phyloP scores from a whole-genome alignment of 768 basidiomycete genomes.

The Termitomyces sp. region DNA sequence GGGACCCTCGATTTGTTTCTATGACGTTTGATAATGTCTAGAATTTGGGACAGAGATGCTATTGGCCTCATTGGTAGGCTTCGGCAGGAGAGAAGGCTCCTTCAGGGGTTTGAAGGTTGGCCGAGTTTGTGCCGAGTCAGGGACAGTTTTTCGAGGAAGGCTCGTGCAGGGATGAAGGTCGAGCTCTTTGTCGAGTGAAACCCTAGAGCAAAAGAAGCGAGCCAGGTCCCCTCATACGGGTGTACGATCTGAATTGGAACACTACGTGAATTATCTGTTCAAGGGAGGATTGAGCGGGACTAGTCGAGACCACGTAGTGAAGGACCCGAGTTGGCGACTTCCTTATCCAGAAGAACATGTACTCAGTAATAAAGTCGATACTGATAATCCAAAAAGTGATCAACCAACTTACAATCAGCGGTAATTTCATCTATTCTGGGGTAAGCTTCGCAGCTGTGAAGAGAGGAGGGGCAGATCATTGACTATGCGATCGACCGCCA shows the following conservation, averaged over 20 bases:
- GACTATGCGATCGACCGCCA: background rate
- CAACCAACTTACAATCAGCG: background rate
- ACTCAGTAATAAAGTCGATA: too few relatives aligned
- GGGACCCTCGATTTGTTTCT: background rate
- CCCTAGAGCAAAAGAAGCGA: too few relatives aligned
- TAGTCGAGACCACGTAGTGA: too few relatives aligned
- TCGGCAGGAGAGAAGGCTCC: background rate
- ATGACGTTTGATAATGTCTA: background rate
- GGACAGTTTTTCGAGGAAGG: too few relatives aligned
- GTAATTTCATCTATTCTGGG: background rate
- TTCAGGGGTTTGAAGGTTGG: background rate
- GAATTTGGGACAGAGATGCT: background rate
- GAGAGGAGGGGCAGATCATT: background rate
- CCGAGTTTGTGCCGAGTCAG: background rate
- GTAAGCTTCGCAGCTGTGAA: background rate
- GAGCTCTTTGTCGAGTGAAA: too few relatives aligned
- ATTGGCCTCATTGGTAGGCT: background rate
- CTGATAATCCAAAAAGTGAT: background rate
- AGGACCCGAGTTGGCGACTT: too few relatives aligned
- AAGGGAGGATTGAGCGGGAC: too few relatives aligned
- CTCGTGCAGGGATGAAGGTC: too few relatives aligned
- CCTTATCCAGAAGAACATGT: too few relatives aligned
- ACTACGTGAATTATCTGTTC: too few relatives aligned
- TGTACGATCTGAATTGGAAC: too few relatives aligned
- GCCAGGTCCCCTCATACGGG: too few relatives aligned